Evolutionary conservation across 305 asterid species (phyloP), one percentile per base, ranked within the genome.

Genomic region (Fraxinus floribunda): DNA sequence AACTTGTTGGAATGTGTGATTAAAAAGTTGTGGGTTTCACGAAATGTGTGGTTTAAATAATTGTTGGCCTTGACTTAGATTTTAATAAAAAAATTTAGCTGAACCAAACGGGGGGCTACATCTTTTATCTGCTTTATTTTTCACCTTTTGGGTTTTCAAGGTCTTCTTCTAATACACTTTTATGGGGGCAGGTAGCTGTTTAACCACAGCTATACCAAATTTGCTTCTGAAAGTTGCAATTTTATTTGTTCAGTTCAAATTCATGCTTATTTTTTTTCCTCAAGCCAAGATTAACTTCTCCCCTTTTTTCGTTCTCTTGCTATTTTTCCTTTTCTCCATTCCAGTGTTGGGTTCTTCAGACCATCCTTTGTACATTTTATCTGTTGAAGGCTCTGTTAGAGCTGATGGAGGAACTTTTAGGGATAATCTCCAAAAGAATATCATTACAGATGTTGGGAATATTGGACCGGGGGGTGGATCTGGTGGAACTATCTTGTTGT

Each of bases 401-500:
- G 93, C 98, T 84, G 97, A 95, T 76, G 99, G 99, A 82, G 94
- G 89, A 66, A 86, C 92, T 88, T 87, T 78, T 83, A 78, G 41
- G 66, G 88, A 89, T 68, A 85, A 74, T 83, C 68, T 88, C 60
- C 78, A 82, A 76, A 85, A 70, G 77, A 88, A 77, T 76, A 52
- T 82, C 79, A 80, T 75, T 79, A 60, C 38, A 81, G 75, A 78
- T 49, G 81, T 86, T 83, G 75, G 46, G 29, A 78, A 41, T 81
- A 18, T 86, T 78, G 92, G 95, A 81, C 95, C 93, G 71, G 99
- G 99, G 62, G 99, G 99, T 87, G 99, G 99, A 82, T 97, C 99
- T 82, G 99, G 99, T 80, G 99, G 99, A 86, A 93, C 97, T 74
- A 91, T 97, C 85, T 89, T 95, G 91, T 80, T 95, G 83, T 97